Evolutionary conservation across 2,329 filamentous ascomycete genomes (phyloP).

Genomic region (Phoma herbarum): DNA sequence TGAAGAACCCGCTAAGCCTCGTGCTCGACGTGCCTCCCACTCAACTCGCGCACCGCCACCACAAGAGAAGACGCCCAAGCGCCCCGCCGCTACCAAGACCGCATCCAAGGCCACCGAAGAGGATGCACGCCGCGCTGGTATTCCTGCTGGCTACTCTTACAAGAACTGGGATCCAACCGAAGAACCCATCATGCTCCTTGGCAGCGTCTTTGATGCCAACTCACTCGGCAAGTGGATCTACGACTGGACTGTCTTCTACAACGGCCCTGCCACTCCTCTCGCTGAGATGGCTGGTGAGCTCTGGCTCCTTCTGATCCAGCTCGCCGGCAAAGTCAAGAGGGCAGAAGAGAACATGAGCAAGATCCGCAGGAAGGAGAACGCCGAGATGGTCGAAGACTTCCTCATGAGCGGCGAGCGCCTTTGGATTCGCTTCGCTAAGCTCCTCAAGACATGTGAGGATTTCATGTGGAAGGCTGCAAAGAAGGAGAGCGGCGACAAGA

Average conservation of each 20-base stretch:
- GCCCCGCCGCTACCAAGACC: conserved; percentile 47
- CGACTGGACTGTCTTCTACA: conserved; percentile 96
- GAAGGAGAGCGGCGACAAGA: conserved; percentile 67
- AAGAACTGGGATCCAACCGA: conserved; percentile 99
- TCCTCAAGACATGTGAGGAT: conserved; percentile 90
- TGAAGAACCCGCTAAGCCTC: conserved; percentile 54
- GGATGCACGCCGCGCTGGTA: conserved; percentile 69
- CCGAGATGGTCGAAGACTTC: conserved; percentile 88
- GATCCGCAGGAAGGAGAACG: conserved; percentile 76
- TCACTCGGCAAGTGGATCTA: conserved; percentile 99
- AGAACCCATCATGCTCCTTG: conserved; percentile 90
- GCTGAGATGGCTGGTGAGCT: conserved; percentile 92
- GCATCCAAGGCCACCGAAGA: conserved; percentile 68
- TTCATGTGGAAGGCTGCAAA: conserved; percentile 94
- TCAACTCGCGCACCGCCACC: conserved; percentile 55
- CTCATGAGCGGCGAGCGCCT: conserved; percentile 87
- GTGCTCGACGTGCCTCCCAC: conserved; percentile 64
- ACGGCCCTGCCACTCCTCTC: conserved; percentile 82
- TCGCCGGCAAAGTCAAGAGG: conserved; percentile 92
- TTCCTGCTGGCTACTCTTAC: conserved; percentile 88
- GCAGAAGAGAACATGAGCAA: conserved; percentile 79
- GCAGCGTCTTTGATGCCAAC: conserved; percentile 97
- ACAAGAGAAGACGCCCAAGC: conserved; percentile 45
- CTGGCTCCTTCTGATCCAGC: conserved; percentile 93
- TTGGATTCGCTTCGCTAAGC: conserved; percentile 81